Evolutionary conservation across 2,329 filamentous ascomycete genomes (phyloP), one percentile per base, ranked within the genome.

Genomic region (Scedosporium boydii): DNA sequence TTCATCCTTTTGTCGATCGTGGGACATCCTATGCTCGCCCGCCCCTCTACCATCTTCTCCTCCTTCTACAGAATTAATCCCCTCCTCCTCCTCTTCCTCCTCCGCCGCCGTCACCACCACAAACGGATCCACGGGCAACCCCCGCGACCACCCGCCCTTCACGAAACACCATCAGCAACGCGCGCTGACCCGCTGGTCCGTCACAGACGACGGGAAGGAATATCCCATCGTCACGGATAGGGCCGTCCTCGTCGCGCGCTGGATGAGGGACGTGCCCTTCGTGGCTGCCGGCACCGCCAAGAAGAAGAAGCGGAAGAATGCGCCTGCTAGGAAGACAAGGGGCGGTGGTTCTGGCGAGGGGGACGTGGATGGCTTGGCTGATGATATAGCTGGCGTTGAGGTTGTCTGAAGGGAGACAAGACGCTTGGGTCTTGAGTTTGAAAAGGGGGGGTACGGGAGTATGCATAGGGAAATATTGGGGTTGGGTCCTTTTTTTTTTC

Each of bases 21-120:
- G 90, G 91, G 89, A 93, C 65, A 77, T 76, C 1, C 80, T 95
- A 16, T 93, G 90, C 68, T 76, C 80, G 0, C 84, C 85, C 0
- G 80, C 81, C 2, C 82, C 83, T 1, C 73, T 87, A 2, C 79
- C 82, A 16, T 27, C 65, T 38, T 38, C 55, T 23, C 27, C 55
- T 38, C 27, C 55, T 38, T 38, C 55, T 38, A 38, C 34, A 4
- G 34, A 38, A 38, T 38, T 38, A 38, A 14, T 38, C 34, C 29
- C 29, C 16, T 23, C 55, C 16, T n/a, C 55, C 9, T 34, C 55
- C 5, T 23, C 55, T 5, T n/a, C 55, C 9, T 34, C 55, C 18
- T n/a, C 55, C 6, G 27, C 48, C 29, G 46, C 42, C 59, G 41
- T 2, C 29, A n/a, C 3, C 27, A 6, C 18, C 16, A 44, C 21